Percentiles rank a stretch among this genome's conserved stretches.
Conservation (phyloP, 2,329 filamentous ascomycete species). For the Colletotrichum magnum region DNA sequence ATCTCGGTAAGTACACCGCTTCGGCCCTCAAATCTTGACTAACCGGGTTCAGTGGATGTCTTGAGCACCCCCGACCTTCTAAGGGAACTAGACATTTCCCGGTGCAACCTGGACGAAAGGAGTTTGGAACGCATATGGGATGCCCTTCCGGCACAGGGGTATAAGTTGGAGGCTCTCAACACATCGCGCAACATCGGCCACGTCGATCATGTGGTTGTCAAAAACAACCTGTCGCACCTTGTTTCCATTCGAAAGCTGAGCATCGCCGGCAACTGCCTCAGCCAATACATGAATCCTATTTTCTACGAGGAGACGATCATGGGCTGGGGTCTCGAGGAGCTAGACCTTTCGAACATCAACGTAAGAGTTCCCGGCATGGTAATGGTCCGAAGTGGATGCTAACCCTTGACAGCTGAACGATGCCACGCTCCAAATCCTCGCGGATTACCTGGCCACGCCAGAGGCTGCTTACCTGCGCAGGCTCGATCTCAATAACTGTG, state of each 20-base stretch:
- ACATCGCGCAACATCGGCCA: slow-evolving; percentile 68
- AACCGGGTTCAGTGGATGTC: slow-evolving; percentile 45
- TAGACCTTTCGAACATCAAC: slow-evolving; percentile 69
- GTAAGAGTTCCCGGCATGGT: slow-evolving; percentile 49
- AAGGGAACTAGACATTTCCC: slow-evolving; percentile 64
- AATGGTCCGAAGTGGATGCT: slow-evolving; percentile 34
- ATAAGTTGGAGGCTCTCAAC: slow-evolving; percentile 63
- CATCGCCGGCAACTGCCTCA: slow-evolving; percentile 65
- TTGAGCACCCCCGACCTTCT: slow-evolving; percentile 50
- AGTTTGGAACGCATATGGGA: slow-evolving; percentile 64
- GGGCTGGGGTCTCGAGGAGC: slow-evolving; percentile 64
- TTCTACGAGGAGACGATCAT: slow-evolving; percentile 61
- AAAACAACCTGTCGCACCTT: slow-evolving; percentile 60
- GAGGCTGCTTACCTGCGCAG: slow-evolving; percentile 58
- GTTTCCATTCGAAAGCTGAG: slow-evolving; percentile 62
- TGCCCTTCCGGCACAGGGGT: slow-evolving; percentile 60
- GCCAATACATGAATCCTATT: slow-evolving; percentile 59
- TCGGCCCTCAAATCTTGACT: neutral
- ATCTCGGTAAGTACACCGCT: slow-evolving; percentile 57
- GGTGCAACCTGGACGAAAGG: slow-evolving; percentile 65
- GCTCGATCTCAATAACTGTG: slow-evolving; percentile 66
- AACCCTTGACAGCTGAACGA: slow-evolving; percentile 59
- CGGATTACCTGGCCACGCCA: slow-evolving; percentile 59
- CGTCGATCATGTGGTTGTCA: slow-evolving; percentile 62
- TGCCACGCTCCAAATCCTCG: slow-evolving; percentile 62